phyloP scores from a whole-genome alignment of 2,329 filamentous ascomycete genomes.

The Penicillium psychrosexuale region DNA sequence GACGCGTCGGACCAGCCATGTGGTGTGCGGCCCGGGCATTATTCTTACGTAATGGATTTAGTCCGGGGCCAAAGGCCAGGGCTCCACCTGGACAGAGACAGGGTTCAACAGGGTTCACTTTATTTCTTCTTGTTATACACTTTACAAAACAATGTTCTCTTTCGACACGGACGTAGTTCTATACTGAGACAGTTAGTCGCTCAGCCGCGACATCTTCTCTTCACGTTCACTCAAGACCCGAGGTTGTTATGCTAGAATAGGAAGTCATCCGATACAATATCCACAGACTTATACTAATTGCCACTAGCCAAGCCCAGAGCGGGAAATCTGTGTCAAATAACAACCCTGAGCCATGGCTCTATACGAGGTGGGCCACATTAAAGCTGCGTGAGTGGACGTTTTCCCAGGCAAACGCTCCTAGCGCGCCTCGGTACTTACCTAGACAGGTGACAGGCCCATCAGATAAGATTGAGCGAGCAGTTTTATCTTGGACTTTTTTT shows the following conservation, averaged over 20 bases:
- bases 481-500: not conserved
- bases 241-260: not conserved
- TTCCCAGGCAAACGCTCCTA: not conserved
- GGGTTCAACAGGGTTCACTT: too few species aligned
- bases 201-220: not conserved
- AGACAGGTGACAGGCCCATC: not conserved
- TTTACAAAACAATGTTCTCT: not conserved
- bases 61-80: too few species aligned
- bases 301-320: not conserved
- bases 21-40: too few species aligned
- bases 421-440: not conserved
- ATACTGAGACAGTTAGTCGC: not conserved
- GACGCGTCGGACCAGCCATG: not conserved
- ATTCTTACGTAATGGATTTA: not conserved
- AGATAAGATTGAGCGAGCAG: slow-evolving; percentile 4
- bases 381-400: not conserved
- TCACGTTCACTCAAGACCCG: too few species aligned
- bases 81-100: too few species aligned
- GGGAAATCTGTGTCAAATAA: not conserved
- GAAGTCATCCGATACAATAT: not conserved
- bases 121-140: not conserved
- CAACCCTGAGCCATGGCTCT: not conserved
- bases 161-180: not conserved
- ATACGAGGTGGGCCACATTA: not conserved
- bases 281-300: not conserved